Evolutionary conservation across 768 basidiomycete species (phyloP), one percentile per base, ranked within the genome.

Genomic region (Strobilomyces echinocephalus): DNA sequence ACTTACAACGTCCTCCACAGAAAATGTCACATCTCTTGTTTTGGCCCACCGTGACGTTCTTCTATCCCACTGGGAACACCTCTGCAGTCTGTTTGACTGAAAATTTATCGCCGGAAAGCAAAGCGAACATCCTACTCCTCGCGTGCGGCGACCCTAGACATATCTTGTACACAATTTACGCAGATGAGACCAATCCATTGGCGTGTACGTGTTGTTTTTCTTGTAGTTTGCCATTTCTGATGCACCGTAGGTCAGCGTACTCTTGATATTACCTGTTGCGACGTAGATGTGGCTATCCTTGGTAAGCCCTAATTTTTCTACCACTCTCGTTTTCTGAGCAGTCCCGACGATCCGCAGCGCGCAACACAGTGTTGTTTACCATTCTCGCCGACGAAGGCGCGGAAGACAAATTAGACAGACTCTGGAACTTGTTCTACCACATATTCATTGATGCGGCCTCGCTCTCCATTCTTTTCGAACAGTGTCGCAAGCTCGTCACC

Each of bases 61-160:
- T 81, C 68, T 83, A 83, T 60, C 77, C 82, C 0, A 72, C 81
- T 8, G 82, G 83, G 24, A 83, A 83, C 56, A 83, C 82, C 0
- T 72, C 80, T 4, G 76, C 83, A 1, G 65, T 78, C 5, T 78
- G 70, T 55, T 67, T 83, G 41, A 77, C 79, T 1, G 68, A 76
- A 44, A 72, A 75, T 42, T 57, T 83, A 8, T 55, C 76, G 41
- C 76, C 77, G 0, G 79, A 80, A 50, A 60, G 67, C 39, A 40
- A 65, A n/a, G 60, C 63, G 14, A 49, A 62, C 8, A 1, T 81
- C n/a, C 70, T 84, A 7, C 72, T 81, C 8, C 73, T 83, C 18
- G 82, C 77, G 10, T 83, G 80, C 52, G 82, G 81, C 4, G 83
- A 83, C 57, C 75, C 76, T 0, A 68, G 80, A 34, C 77, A 73